These are phyloP conservation scores for Ustilago trichophora DNA, from an alignment of 1,284 basidiomycete species.

Conservation along the genomic window DNA sequence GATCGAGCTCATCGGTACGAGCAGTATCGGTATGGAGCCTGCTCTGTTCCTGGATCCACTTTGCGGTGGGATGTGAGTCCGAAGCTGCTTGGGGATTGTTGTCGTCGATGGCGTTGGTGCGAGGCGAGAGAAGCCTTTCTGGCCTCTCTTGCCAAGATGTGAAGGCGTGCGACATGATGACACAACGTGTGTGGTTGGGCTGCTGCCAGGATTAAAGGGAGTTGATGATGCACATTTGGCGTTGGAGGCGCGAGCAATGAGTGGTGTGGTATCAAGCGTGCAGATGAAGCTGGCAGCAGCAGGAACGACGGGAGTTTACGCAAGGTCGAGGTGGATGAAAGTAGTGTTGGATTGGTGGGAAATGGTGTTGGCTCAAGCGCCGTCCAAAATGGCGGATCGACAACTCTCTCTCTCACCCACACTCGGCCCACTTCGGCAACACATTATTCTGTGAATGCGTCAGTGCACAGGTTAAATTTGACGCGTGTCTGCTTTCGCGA, in stretches of 20 bases:
- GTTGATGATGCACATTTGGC: too few relatives aligned
- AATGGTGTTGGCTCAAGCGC: conserved; percentile 33
- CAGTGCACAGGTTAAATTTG: too few relatives aligned
- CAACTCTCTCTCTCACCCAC: too few relatives aligned
- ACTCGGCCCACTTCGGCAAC: conserved; percentile 22
- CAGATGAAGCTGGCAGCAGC: too few relatives aligned
- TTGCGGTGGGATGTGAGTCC: conserved; percentile 7
- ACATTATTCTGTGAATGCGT: not conserved
- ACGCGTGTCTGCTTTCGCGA: too few relatives aligned
- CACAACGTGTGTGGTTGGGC: too few relatives aligned
- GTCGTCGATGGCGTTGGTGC: not conserved
- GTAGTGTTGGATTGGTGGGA: conserved; percentile 3
- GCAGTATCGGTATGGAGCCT: conserved; percentile 7
- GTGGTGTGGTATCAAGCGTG: too few relatives aligned
- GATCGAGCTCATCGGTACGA: conserved; percentile 27
- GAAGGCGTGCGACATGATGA: conserved; percentile 31
- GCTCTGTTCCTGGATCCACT: conserved; percentile 26
- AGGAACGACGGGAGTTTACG: too few relatives aligned
- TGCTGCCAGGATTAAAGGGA: too few relatives aligned
- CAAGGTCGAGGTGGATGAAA: too few relatives aligned
- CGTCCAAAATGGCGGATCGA: conserved; percentile 4
- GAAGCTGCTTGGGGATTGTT: not conserved
- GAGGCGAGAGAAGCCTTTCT: conserved; percentile 25
- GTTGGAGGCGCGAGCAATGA: too few relatives aligned
- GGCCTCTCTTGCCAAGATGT: conserved; percentile 40